These are phyloP conservation scores for Tulasnella sp. DNA, from an alignment of 768 basidiomycete species.

Conservation along the genomic window DNA sequence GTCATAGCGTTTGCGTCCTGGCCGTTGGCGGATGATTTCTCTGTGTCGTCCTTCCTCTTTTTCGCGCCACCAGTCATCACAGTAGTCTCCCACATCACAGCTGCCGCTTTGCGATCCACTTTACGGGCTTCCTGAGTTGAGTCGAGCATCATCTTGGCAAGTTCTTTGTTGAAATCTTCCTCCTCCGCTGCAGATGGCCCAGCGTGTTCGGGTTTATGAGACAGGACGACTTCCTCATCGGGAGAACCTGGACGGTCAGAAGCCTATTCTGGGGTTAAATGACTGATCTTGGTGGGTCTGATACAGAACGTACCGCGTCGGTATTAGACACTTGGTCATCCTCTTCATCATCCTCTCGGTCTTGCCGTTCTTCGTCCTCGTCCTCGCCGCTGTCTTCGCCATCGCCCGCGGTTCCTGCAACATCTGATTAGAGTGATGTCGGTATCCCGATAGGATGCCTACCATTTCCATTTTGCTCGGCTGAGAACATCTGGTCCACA, in stretches of 20 bases:
- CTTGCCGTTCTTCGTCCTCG: constrained; percentile 54
- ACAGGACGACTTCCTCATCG: constrained; percentile 41
- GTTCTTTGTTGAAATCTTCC: constrained; percentile 89
- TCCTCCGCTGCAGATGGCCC: constrained; percentile 87
- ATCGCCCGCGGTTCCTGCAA: constrained; percentile 59
- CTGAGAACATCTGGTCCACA: constrained; percentile 83
- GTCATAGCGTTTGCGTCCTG: constrained; percentile 61
- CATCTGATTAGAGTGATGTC: background rate
- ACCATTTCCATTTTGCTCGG: constrained; percentile 59
- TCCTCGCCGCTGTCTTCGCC: constrained; percentile 41
- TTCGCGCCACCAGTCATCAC: constrained; percentile 67
- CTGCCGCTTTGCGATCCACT: constrained; percentile 82
- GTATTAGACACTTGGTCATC: constrained; percentile 31
- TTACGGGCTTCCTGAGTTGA: constrained; percentile 76
- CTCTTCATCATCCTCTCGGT: constrained; percentile 27
- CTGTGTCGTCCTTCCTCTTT: constrained; percentile 55
- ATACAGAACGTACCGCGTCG: constrained; percentile 25
- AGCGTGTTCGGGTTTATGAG: constrained; percentile 51
- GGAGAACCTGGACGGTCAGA: constrained; percentile 76
- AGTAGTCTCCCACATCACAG: constrained; percentile 84
- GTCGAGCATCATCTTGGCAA: constrained; percentile 92
- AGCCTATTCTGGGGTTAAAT: constrained; percentile 38
- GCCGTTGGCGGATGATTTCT: constrained; percentile 30
- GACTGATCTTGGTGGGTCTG: background rate
- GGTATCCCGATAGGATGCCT: constrained; percentile 31